Conservation (phyloP, 805 yeast genomes). For the Brettanomyces naardenensis region DNA sequence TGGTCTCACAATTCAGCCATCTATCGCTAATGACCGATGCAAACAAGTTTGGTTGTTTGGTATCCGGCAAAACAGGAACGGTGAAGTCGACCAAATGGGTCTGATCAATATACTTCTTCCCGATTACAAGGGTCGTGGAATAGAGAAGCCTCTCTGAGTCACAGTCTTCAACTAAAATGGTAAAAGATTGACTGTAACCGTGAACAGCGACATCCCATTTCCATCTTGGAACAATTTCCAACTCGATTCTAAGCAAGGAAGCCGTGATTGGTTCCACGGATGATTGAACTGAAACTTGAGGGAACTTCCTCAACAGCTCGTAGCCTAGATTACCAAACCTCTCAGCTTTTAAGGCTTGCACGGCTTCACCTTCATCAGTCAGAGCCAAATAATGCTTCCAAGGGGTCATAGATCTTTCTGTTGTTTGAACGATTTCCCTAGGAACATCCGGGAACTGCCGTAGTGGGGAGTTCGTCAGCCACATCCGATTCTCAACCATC, state of each 20-base stretch:
- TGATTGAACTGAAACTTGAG: slow-evolving; percentile 52
- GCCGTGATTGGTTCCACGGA: slow-evolving; percentile 73
- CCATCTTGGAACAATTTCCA: slow-evolving; percentile 69
- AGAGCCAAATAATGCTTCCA: slow-evolving; percentile 72
- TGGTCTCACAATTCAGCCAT: slow-evolving; percentile 75
- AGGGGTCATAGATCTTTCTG: slow-evolving; percentile 77
- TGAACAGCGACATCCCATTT: slow-evolving; percentile 65
- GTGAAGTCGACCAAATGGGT: slow-evolving; percentile 59
- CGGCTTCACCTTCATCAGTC: slow-evolving; percentile 52
- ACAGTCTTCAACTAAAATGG: slow-evolving; percentile 71
- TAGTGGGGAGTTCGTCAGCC: slow-evolving; percentile 82
- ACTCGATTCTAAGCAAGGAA: slow-evolving; percentile 52
- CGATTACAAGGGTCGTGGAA: slow-evolving; percentile 45
- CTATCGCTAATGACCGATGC: slow-evolving; percentile 67
- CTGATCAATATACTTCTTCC: slow-evolving; percentile 38
- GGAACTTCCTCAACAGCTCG: slow-evolving; percentile 63
- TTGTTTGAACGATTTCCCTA: slow-evolving; percentile 54
- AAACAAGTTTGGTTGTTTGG: slow-evolving; percentile 63
- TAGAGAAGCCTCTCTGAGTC: slow-evolving; percentile 72
- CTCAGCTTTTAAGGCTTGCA: slow-evolving; percentile 71
- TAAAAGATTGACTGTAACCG: slow-evolving; percentile 56
- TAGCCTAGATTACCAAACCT: slow-evolving; percentile 53
- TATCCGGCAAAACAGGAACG: slow-evolving; percentile 45
- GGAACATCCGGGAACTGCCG: slow-evolving; percentile 78
- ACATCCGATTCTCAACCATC: slow-evolving; percentile 72